phyloP scores from a whole-genome alignment of 495 filamentous ascomycete species.

The Acidomyces sp. region DNA sequence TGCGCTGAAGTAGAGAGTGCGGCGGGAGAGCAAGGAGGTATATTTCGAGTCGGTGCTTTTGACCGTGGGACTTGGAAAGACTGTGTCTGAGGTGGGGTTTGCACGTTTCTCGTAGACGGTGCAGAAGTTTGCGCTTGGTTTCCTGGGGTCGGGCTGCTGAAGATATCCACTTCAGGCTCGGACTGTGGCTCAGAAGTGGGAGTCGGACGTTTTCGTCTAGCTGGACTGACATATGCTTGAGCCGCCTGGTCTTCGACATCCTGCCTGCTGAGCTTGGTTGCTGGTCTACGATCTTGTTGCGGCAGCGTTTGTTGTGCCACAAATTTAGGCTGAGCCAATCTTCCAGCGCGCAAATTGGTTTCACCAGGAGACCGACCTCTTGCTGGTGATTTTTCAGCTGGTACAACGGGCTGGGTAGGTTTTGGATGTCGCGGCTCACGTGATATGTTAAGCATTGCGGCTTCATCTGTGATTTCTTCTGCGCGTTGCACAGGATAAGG shows the following conservation, averaged over 20 bases:
- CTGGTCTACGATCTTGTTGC: slow-evolving; percentile 40
- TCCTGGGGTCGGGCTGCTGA: slow-evolving; percentile 35
- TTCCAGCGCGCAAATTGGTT: no score
- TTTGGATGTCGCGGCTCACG: slow-evolving; percentile 29
- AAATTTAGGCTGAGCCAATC: slow-evolving; percentile 38
- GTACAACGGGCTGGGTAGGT: slow-evolving; percentile 1
- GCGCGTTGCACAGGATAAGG: slow-evolving; percentile 2
- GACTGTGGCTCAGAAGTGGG: slow-evolving; percentile 30
- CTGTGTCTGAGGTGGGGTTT: slow-evolving; percentile 7
- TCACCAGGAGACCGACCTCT: slow-evolving; percentile 15
- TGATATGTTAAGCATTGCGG: slow-evolving; percentile 66
- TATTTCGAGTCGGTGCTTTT: slow-evolving; percentile 43
- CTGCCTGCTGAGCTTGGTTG: slow-evolving; percentile 47
- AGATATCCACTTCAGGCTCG: slow-evolving; percentile 37
- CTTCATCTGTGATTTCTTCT: slow-evolving; percentile 65
- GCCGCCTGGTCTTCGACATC: slow-evolving; percentile 67
- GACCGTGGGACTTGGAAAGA: slow-evolving; percentile 1
- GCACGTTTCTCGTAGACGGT: slow-evolving; percentile 10
- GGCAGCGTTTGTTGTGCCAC: slow-evolving; percentile 28
- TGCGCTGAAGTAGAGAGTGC: slow-evolving; percentile 58
- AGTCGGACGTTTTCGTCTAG: slow-evolving; percentile 54
- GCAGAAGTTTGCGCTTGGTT: slow-evolving; percentile 19
- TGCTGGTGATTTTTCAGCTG: not conserved
- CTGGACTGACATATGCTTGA: slow-evolving; percentile 82
- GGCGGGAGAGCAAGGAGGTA: slow-evolving; percentile 54